Conservation (phyloP, 2,329 filamentous ascomycete species). For the Fusarium sp. region DNA sequence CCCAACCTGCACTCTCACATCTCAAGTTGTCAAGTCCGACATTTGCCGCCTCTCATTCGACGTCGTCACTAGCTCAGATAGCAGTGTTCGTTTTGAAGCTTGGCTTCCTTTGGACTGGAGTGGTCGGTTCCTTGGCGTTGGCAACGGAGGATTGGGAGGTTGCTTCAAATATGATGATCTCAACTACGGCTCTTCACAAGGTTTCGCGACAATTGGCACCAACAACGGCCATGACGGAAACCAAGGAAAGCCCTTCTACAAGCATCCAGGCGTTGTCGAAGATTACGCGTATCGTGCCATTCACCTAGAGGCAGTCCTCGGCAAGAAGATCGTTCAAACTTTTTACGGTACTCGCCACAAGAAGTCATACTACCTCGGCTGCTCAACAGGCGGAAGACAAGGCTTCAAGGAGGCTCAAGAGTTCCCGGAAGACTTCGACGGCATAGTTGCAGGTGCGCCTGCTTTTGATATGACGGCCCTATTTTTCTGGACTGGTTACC, state of each 20-base stretch:
- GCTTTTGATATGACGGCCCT: slow-evolving; percentile 59
- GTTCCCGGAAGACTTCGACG: slow-evolving; percentile 67
- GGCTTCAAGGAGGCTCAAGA: slow-evolving; percentile 64
- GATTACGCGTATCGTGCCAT: slow-evolving; percentile 1
- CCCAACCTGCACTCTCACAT: neutral
- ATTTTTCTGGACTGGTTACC: slow-evolving; percentile 42
- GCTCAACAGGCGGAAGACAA: slow-evolving; percentile 69
- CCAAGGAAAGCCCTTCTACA: neutral
- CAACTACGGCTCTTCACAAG: neutral
- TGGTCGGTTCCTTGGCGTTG: slow-evolving; percentile 57
- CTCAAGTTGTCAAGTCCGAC: neutral
- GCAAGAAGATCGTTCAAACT: neutral
- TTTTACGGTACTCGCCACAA: slow-evolving; percentile 58
- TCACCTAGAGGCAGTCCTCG: neutral
- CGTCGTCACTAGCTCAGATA: neutral
- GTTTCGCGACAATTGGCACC: neutral
- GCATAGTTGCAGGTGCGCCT: slow-evolving; percentile 57
- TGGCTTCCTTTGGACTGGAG: neutral
- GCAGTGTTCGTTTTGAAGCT: neutral
- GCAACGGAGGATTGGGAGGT: slow-evolving; percentile 72
- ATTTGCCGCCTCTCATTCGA: neutral
- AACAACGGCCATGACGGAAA: slow-evolving; percentile 33
- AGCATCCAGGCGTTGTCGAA: neutral
- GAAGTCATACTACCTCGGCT: slow-evolving; percentile 67
- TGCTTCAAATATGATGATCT: slow-evolving; percentile 2